Evolutionary conservation across 2,329 filamentous ascomycete genomes (phyloP).

Genomic region (Zymoseptoria brevis): DNA sequence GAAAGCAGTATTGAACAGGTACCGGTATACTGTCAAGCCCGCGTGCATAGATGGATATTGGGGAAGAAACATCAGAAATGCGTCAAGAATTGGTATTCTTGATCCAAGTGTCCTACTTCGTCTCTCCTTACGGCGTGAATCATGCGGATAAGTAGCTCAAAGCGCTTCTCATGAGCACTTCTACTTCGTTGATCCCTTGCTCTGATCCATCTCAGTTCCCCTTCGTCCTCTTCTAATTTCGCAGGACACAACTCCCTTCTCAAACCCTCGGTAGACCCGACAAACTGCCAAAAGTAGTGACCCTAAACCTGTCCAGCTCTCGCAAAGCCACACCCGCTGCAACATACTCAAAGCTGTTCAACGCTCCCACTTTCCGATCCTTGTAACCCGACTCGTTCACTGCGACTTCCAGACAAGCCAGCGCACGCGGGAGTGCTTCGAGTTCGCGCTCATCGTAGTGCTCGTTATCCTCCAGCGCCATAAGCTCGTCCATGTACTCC

Average conservation of each 20-base stretch:
- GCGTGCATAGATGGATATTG: no score
- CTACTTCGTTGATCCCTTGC: neutral
- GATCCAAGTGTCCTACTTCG: neutral
- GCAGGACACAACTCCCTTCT: neutral
- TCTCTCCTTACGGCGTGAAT: neutral
- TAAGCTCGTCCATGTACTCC: constrained; percentile 20
- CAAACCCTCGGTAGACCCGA: constrained; percentile 1
- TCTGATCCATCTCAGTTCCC: neutral
- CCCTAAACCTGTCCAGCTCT: constrained; percentile 37
- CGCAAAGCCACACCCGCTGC: constrained; percentile 44
- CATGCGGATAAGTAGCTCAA: neutral
- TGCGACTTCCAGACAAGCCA: constrained; percentile 43
- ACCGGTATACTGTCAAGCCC: no score
- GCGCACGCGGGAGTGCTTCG: constrained; percentile 41
- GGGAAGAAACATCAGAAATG: neutral
- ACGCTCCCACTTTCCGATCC: constrained; percentile 27
- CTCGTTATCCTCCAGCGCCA: constrained; percentile 15
- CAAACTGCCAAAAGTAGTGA: constrained; percentile 14
- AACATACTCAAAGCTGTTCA: constrained; percentile 48
- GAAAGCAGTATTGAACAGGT: no score
- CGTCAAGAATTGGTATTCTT: neutral
- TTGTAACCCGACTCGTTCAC: constrained; percentile 29
- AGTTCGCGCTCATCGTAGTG: constrained; percentile 25
- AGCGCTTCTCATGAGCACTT: neutral
- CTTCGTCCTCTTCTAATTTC: neutral